These are phyloP conservation scores for Claviceps spartinae DNA, from an alignment of 2,329 filamentous ascomycete species.

Conservation along the genomic window DNA sequence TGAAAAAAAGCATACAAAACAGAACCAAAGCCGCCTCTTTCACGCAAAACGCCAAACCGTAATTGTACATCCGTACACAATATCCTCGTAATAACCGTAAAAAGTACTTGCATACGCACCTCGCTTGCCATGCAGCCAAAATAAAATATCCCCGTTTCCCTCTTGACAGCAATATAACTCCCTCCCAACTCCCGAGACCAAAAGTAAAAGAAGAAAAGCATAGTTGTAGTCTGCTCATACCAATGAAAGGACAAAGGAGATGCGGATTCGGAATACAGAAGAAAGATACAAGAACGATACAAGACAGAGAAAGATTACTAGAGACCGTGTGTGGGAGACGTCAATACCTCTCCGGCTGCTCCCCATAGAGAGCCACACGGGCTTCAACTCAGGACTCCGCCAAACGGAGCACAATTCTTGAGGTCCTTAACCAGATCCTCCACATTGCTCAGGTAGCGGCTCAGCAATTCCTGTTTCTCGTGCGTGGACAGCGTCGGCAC, in stretches of 20 bases:
- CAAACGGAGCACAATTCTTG: constrained; percentile 64
- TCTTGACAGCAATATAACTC: constrained; percentile 9
- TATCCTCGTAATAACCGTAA: constrained; percentile 11
- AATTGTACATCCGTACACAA: constrained; percentile 10
- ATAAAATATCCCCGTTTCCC: neutral
- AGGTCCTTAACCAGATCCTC: constrained; percentile 77
- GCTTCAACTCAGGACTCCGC: constrained; percentile 31
- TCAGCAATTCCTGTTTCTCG: constrained; percentile 70
- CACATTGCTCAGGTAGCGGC: constrained; percentile 66
- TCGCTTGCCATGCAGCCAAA: neutral
- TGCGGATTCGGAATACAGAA: neutral
- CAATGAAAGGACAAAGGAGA: neutral
- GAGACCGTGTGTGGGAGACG: too few relatives aligned
- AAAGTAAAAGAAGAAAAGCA: neutral
- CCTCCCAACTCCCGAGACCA: constrained; percentile 7
- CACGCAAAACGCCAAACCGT: constrained; percentile 14
- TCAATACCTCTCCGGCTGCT: too few relatives aligned
- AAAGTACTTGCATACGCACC: neutral
- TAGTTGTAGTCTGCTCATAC: neutral
- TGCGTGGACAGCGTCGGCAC: constrained; percentile 50
- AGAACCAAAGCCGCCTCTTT: neutral
- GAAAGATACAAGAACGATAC: neutral
- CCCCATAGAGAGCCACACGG: too few relatives aligned
- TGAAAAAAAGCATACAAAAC: constrained; percentile 1
- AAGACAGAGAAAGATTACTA: neutral